phyloP scores from a whole-genome alignment of 2,329 filamentous ascomycete genomes.

The Colletotrichum ledebouriae region DNA sequence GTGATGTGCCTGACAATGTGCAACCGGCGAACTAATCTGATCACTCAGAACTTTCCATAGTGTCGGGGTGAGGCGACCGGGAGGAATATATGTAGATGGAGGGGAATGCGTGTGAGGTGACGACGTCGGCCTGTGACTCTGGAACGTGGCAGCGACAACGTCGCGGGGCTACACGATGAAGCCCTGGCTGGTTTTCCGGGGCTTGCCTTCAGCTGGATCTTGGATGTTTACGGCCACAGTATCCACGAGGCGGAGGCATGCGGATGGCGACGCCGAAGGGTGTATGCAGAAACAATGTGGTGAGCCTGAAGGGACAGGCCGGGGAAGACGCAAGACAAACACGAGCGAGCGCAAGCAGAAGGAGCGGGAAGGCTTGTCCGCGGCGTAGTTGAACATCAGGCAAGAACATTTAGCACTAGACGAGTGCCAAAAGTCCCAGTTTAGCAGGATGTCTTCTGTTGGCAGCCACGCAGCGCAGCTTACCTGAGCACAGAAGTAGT shows the following conservation, averaged over 20 bases:
- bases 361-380: conserved; percentile 3
- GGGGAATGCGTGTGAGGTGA: conserved; percentile 9
- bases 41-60: conserved; percentile 31
- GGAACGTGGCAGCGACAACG: conserved; percentile 17
- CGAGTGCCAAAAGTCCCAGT: background rate
- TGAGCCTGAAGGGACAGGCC: conserved; percentile 6
- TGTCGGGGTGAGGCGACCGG: conserved; percentile 24
- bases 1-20: conserved; percentile 31
- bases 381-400: conserved; percentile 4
- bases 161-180: conserved; percentile 17
- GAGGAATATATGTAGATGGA: conserved; percentile 32
- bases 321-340: conserved; percentile 19
- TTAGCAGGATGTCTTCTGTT: too few relatives aligned
- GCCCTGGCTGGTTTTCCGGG: conserved; percentile 23
- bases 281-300: conserved; percentile 19
- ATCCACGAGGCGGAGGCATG: conserved; percentile 30
- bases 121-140: conserved; percentile 14
- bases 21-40: conserved; percentile 25
- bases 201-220: conserved; percentile 39
- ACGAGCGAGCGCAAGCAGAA: conserved; percentile 14
- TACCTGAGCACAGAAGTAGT: conserved; percentile 16
- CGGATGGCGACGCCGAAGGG: conserved; percentile 30
- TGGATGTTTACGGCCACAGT: conserved; percentile 22
- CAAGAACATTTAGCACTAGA: too few relatives aligned
- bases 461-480: conserved; percentile 36